Base-by-base conservation (phyloP, 1,284 basidiomycete genomes). In the Ganoderma sinense region DNA sequence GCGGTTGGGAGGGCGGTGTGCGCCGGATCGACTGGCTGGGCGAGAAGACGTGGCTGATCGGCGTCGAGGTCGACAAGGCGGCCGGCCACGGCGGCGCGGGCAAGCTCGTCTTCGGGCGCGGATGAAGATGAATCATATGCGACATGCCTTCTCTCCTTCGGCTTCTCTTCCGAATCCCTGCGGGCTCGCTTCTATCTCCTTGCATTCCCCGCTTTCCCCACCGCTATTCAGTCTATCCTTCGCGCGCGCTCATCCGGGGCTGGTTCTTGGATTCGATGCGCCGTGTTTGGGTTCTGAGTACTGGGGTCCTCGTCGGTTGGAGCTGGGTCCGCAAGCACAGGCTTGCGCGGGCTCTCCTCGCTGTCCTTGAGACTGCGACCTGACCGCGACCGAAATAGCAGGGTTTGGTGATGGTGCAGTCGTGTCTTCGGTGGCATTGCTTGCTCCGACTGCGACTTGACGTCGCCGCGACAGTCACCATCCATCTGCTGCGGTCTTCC, bases 1-100 rank as follows among this genome's bases (percentile, higher is more conserved):
- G 88, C 16, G 89, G 89, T 20, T 91, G 90, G 90, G 89, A 91
- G 62, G 84, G 84, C 39, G 91, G 91, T 41, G 88, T 92, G 39
- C 84, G 88, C 62, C 80, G 91, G 58, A 78, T 91, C 23, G 91
- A 92, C 79, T 92, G 88, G 85, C 82, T 92, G 51, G 88, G 87
- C 39, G 84, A 86, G 43, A 91, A 89, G 75, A 90, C 88, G 48
- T 80, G 83, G 66, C 77, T 92, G 55, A 82, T 89, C 55, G 91
- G 91, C 45, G 83, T 92, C 69, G 90, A 91, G 74, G 84, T 88
- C 70, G 87, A 87, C 76, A 87, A 86, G 78, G 81, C 82, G 63
- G 74, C 77, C 6, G 80, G 82, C 11, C 81, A 77, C 20, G 78
- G 78, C 64, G 78, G 84, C 59, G 80, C 82, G 10, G 86, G 84